These are phyloP conservation scores for Microcos paniculata DNA, from an alignment of 345 rosid genomes.

Conservation along the genomic window DNA sequence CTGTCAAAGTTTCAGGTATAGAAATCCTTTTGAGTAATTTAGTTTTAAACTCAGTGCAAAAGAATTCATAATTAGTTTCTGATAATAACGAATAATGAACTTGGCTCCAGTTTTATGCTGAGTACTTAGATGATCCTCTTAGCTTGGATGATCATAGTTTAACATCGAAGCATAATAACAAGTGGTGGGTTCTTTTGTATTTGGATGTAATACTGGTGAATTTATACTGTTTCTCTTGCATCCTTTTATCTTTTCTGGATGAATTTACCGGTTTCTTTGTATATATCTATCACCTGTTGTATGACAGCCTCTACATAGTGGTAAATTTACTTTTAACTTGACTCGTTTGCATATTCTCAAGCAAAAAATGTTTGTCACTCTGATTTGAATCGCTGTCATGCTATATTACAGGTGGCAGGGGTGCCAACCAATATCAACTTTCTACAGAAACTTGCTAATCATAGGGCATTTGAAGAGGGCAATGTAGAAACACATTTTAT, in stretches of 20 bases:
- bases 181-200: neutral
- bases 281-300: neutral
- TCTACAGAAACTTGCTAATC: slow-evolving; percentile 73
- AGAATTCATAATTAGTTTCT: neutral
- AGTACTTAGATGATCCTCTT: slow-evolving; percentile 11
- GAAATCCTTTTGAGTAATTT: neutral
- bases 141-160: neutral
- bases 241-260: neutral
- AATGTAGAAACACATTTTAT: slow-evolving; percentile 94
- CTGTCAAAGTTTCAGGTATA: slow-evolving; percentile 86
- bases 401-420: slow-evolving; percentile 78
- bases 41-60: slow-evolving; percentile 9
- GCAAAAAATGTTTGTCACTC: neutral
- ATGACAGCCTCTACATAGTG: neutral
- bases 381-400: slow-evolving; percentile 16
- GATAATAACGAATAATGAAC: slow-evolving; percentile 1
- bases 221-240: neutral
- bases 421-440: slow-evolving; percentile 90
- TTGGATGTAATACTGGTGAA: slow-evolving; percentile 1
- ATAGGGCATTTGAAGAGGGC: slow-evolving; percentile 71
- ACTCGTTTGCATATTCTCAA: slow-evolving; percentile 5
- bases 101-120: slow-evolving; percentile 13
- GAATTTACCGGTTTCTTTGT: neutral
- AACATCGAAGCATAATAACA: neutral
- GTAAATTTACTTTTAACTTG: neutral